Conservation (phyloP, 1,139 yeast species). For the Yamadazyma spencermartinsiae region DNA sequence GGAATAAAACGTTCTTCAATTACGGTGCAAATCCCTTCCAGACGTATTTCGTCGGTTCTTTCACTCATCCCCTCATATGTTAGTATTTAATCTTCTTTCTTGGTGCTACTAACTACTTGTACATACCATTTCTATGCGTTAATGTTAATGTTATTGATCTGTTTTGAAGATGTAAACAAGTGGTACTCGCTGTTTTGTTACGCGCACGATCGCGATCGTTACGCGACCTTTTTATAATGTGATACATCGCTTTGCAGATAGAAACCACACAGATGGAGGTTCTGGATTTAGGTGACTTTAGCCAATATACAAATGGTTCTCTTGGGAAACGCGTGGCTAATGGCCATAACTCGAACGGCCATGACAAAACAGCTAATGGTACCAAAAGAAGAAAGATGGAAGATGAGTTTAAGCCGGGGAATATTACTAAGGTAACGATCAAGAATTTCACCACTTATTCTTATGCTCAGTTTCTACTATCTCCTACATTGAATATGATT, state of each 20-base stretch:
- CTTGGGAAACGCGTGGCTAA: background rate
- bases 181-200: background rate
- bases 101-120: too few relatives aligned
- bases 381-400: conserved; percentile 2
- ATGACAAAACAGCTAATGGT: too few relatives aligned
- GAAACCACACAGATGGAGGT: background rate
- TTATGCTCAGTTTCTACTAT: conserved; percentile 71
- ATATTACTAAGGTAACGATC: conserved; percentile 65
- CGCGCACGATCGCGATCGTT: background rate
- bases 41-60: too few relatives aligned
- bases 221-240: background rate
- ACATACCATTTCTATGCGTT: conserved; percentile 1
- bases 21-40: too few relatives aligned
- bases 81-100: too few relatives aligned
- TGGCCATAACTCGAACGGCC: too few relatives aligned
- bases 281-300: background rate
- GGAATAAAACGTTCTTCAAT: too few relatives aligned
- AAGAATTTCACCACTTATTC: conserved; percentile 82
- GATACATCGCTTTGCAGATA: background rate
- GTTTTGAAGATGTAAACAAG: background rate
- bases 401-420: conserved; percentile 51
- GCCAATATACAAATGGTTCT: background rate
- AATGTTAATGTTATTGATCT: background rate
- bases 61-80: too few relatives aligned
- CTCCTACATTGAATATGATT: conserved; percentile 87